Base-by-base conservation (phyloP, 2,329 filamentous ascomycete species). In the Cryphonectria nitschkei region DNA sequence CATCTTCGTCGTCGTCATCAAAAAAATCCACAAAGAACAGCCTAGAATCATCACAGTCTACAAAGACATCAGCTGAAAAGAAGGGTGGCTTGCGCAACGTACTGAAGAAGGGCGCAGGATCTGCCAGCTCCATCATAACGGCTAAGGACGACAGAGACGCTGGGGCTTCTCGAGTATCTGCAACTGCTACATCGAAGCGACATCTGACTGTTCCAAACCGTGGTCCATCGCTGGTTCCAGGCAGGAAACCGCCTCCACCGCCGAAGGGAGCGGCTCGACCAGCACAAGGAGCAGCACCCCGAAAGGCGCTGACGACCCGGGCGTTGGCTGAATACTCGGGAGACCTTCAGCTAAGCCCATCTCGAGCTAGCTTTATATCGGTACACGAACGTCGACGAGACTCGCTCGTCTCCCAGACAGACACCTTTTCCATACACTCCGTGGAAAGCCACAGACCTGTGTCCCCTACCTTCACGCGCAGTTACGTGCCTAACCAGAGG, bases 341-440 rank as follows among this genome's bases (percentile, higher is more conserved):
- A 3, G 77, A 75, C 0, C 74, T 79, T 2, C 76, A 79, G 16
- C 79, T 82, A 39, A 82, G 79, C 63, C 81, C 83, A 6, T 87
- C 86, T 0, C 79, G 83, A 58, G 75, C 85, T 50, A 85, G 85
- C 62, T 85, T 84, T 73, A 81, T 87, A 16, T 85, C 87, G 0
- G 78, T 87, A 3, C 84, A 85, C 52, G 85, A 88, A 65, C 81
- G 80, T 37, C 82, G 84, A 4, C 83, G 85, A 32, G 84, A 87
- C 73, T 90, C 88, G 0, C 77, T 88, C 16, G 81, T 88, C 4
- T 89, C 88, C 0, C 82, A 87, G 66, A 86, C 86, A 1, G 87
- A 89, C 69, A 84, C 85, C 0, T 87, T 85, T 70, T 87, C 87
- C 0, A 78, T 88, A 34, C 83, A 85, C 68, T 83, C 85, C 0